phyloP scores from a whole-genome alignment of 352 stramenopile species.

The Pythium grandisporangium region DNA sequence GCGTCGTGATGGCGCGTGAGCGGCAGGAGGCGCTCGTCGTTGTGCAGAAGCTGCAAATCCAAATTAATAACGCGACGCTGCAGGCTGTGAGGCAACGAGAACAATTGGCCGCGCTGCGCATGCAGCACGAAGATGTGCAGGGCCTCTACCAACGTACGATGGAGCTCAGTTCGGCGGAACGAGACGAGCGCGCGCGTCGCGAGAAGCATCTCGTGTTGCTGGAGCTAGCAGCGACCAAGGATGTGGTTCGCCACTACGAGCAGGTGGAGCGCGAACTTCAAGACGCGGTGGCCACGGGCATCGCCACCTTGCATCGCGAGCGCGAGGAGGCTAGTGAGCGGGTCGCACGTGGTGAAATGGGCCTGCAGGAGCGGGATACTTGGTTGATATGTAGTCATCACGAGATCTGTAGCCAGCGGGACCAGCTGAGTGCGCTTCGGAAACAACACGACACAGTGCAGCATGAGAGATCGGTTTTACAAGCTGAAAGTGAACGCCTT shows the following conservation, averaged over 20 bases:
- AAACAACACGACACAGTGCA: too few relatives aligned
- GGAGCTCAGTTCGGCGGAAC: constrained; percentile 23
- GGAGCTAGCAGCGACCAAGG: constrained; percentile 29
- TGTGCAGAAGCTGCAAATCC: constrained; percentile 38
- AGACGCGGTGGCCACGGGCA: too few relatives aligned
- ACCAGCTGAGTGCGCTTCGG: too few relatives aligned
- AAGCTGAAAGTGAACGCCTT: too few relatives aligned
- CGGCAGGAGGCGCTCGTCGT: constrained; percentile 20
- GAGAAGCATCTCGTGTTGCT: constrained; percentile 37
- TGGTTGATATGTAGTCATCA: too few relatives aligned
- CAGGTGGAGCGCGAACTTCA: constrained; percentile 21
- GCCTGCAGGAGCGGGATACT: too few relatives aligned
- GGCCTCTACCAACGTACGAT: constrained; percentile 19
- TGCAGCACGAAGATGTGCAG: constrained; percentile 39
- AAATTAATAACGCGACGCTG: constrained; percentile 45
- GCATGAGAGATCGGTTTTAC: too few relatives aligned
- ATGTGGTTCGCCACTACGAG: constrained; percentile 29
- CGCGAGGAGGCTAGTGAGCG: too few relatives aligned
- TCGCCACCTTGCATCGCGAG: too few relatives aligned
- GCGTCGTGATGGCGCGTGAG: constrained; percentile 20
- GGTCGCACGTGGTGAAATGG: too few relatives aligned
- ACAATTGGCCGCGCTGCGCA: constrained; percentile 20
- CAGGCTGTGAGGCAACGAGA: too few relatives aligned
- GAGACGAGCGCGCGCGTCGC: constrained; percentile 28
- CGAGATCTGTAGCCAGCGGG: too few relatives aligned